A percentile compares a stretch with the other conserved stretches of the same genome.
Conservation (phyloP, 2,329 filamentous ascomycete species). For the Hymenoscyphus linearis region DNA sequence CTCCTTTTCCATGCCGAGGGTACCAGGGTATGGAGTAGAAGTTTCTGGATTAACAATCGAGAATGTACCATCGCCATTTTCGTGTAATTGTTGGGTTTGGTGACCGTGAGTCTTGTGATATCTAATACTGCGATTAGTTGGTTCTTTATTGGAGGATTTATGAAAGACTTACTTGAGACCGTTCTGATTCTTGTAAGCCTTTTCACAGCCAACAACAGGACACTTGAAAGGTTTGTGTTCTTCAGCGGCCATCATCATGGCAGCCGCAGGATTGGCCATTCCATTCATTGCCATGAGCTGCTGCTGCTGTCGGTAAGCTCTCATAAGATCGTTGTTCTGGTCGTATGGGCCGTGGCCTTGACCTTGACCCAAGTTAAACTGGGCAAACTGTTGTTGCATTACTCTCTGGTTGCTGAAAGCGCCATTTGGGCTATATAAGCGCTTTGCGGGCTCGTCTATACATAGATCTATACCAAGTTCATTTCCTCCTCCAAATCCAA, state of each 20-base stretch:
- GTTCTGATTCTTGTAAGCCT: constrained; percentile 99
- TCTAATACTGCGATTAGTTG: constrained; percentile 34
- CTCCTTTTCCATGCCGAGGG: constrained; percentile 99
- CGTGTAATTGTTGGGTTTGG: constrained; percentile 91
- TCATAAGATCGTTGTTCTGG: constrained; percentile 57
- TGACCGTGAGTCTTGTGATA: constrained; percentile 82
- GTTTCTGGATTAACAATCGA: constrained; percentile 98
- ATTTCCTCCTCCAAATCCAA: constrained; percentile 34
- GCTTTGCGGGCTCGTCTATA: constrained; percentile 93
- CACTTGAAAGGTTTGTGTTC: constrained; percentile 98
- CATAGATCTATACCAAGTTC: constrained; percentile 52
- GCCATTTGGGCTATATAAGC: constrained; percentile 80
- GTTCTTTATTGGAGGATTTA: not conserved
- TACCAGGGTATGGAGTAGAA: constrained; percentile 88
- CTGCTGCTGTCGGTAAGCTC: constrained; percentile 56
- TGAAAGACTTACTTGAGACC: constrained; percentile 72
- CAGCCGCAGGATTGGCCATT: constrained; percentile 35
- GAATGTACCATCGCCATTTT: constrained; percentile 95
- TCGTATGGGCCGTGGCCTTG: constrained; percentile 59
- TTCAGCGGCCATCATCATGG: constrained; percentile 63
- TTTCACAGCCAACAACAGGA: constrained; percentile 96
- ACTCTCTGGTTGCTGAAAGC: constrained; percentile 59
- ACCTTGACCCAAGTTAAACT: constrained; percentile 65
- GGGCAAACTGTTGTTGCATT: constrained; percentile 63
- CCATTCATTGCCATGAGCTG: constrained; percentile 37